Conservation (phyloP, 2,329 filamentous ascomycete species). For the Colletotrichum sp. region DNA sequence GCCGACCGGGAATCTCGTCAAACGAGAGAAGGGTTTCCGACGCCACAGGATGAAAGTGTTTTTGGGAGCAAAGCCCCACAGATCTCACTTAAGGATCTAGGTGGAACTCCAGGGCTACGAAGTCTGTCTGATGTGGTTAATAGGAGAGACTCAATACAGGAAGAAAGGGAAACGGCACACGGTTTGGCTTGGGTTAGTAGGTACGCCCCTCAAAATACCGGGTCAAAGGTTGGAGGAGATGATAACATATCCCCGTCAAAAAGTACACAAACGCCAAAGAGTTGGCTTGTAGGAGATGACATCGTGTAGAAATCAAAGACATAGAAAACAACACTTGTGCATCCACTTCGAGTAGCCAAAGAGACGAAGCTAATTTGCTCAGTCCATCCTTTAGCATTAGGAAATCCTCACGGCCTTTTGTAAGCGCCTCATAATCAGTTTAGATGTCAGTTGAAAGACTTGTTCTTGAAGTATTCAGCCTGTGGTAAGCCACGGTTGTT, state of each 20-base stretch:
- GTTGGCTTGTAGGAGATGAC: background rate
- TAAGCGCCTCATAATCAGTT: background rate
- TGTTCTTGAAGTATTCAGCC: background rate
- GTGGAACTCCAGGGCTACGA: background rate
- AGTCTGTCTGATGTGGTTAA: background rate
- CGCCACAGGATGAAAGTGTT: background rate
- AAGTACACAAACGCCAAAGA: background rate
- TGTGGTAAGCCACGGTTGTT: background rate
- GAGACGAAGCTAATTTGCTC: background rate
- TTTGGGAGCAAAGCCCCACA: background rate
- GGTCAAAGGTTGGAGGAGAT: background rate
- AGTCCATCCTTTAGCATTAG: background rate
- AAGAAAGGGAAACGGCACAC: background rate
- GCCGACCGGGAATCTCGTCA: background rate
- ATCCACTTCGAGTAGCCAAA: background rate
- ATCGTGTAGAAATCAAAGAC: background rate
- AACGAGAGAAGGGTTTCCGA: background rate
- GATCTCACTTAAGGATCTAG: background rate
- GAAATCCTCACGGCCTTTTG: background rate
- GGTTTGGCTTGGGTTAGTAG: background rate
- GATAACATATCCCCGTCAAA: background rate
- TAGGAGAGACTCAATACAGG: background rate
- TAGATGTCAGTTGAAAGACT: background rate
- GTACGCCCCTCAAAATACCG: background rate
- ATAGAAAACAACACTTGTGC: background rate